Base-by-base conservation (phyloP, 768 basidiomycete genomes). In the Termitomyces sp. region DNA sequence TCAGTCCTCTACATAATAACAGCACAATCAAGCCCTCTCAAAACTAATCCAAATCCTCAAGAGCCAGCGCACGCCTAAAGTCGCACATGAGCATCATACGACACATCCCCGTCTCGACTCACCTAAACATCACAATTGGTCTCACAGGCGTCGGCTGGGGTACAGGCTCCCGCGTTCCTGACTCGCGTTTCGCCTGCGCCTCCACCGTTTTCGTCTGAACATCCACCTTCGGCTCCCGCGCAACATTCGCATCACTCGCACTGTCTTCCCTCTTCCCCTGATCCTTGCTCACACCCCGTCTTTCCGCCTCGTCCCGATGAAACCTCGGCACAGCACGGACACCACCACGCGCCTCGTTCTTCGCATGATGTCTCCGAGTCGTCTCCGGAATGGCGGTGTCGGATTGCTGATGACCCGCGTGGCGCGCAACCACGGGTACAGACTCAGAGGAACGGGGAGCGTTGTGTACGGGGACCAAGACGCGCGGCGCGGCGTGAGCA, bases 341-440 rank as follows among this genome's bases (percentile, higher is more conserved):
- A 41, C 36, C n/a, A 33, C 36, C 45, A 26, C 54, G 45, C n/a
- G 20, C 51, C 34, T 54, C 54, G 45, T 58, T 56, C 46, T 62
- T 56, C 37, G 28, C 51, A 24, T 56, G 47, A 18, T 56, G 58
- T 12, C 51, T 44, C 15, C 61, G 61, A 9, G n/a, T 51, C 22
- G 15, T 15, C 22, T 51, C 49, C 8, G 7, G 10, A n/a, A 7
- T 48, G 16, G 48, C n/a, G 39, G 29, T 34, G 41, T 26, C 31
- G 9, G 37, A 15, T 26, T 37, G 5, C 7, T 33, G 31, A 13
- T 33, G 48, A 49, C 20, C 33, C 13, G 16, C 49, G 49, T 50
- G 49, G 26, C 41, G 28, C 10, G 37, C 39, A 41, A 20, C 26
- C 6, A 41, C 41, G n/a, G n/a, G 8, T 4, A 9, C 36, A 12